Percentiles rank a stretch among this genome's conserved stretches.
Evolutionary conservation across 768 basidiomycete species (phyloP).

Genomic region (Boletellus emodensis): DNA sequence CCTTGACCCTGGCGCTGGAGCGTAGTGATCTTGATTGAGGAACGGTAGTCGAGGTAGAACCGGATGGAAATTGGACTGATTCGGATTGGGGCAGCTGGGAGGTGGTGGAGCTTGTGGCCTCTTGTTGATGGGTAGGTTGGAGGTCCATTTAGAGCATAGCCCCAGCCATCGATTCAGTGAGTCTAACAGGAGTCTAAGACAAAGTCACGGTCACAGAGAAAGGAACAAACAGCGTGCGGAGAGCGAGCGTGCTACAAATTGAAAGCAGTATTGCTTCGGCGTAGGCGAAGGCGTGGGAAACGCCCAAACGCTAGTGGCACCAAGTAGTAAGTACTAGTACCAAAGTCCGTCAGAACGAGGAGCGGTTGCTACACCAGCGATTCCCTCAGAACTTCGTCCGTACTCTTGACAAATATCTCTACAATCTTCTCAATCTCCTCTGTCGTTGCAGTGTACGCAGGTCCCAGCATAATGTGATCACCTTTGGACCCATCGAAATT

Average conservation of each 20-base stretch:
- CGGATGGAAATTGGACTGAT: conserved; percentile 33
- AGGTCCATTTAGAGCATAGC: conserved; percentile 90
- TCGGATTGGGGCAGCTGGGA: conserved; percentile 41
- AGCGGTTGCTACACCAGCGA: conserved; percentile 12
- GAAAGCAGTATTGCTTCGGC: conserved; percentile 21
- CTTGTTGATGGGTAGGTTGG: conserved; percentile 66
- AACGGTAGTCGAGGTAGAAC: conserved; percentile 32
- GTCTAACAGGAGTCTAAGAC: conserved; percentile 16
- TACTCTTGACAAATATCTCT: conserved; percentile 57
- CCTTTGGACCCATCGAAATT: conserved; percentile 69
- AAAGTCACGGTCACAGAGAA: conserved; percentile 26
- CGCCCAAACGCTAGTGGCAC: conserved; percentile 5
- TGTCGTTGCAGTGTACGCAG: conserved; percentile 73
- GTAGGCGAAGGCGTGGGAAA: conserved; percentile 32
- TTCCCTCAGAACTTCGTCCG: conserved; percentile 58
- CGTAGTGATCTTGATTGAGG: conserved; percentile 58
- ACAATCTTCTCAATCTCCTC: conserved; percentile 69
- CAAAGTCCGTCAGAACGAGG: background rate
- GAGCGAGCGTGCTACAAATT: conserved; percentile 23
- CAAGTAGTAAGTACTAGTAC: background rate
- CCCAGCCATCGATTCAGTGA: conserved; percentile 74
- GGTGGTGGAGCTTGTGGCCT: conserved; percentile 63
- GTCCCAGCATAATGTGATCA: conserved; percentile 69
- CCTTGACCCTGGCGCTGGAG: conserved; percentile 73
- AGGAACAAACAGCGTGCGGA: conserved; percentile 15